Base-by-base conservation (phyloP, 2,329 filamentous ascomycete species). In the Colletotrichum sp. region DNA sequence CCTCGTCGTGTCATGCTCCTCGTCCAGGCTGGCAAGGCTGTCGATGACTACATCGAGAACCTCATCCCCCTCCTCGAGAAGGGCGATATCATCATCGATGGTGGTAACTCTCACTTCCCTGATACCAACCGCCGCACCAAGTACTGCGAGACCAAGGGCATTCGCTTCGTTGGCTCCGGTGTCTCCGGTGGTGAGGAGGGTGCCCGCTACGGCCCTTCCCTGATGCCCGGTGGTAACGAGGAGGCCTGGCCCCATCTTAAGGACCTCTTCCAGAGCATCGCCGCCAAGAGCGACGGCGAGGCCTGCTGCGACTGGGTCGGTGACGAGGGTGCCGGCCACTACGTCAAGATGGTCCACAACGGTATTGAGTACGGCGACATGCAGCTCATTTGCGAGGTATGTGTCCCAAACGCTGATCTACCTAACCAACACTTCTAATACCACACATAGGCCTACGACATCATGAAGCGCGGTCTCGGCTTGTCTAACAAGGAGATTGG, bases 291-390 rank as follows among this genome's bases (percentile, higher is more conserved):
- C 87, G 96, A 98, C 84, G 94, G 93, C 83, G 97, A 99, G 92
- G 90, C 97, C 80, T 99, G 97, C 93, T 99, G 97, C 86, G 97
- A 99, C 89, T 99, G 97, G 97, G 97, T 99, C 83, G 97, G 97
- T 90, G 97, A 99, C 89, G 96, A 99, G 88, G 97, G 97, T 93
- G 95, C 97, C 89, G 97, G 97, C 83, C 97, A 99, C 93, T 99
- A 98, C 92, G 96, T 99, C 91, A 99, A 99, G 95, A 99, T 99
- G 97, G 97, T 99, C 79, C 97, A 99, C 94, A 99, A 99, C 90
- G 97, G 97, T 92, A 99, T 99, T 83, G 97, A 99, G 90, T 99
- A 99, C 87, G 97, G 97, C 93, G 97, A 99, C 90, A 99, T 99
- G 97, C 97, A 99, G 92, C 92, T 99, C 84, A 99, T 99, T 86